A percentile compares a stretch with the other conserved stretches of the same genome.
Evolutionary conservation across 2,329 filamentous ascomycete genomes (phyloP).

Genomic region (Rhinocladiella mackenziei): DNA sequence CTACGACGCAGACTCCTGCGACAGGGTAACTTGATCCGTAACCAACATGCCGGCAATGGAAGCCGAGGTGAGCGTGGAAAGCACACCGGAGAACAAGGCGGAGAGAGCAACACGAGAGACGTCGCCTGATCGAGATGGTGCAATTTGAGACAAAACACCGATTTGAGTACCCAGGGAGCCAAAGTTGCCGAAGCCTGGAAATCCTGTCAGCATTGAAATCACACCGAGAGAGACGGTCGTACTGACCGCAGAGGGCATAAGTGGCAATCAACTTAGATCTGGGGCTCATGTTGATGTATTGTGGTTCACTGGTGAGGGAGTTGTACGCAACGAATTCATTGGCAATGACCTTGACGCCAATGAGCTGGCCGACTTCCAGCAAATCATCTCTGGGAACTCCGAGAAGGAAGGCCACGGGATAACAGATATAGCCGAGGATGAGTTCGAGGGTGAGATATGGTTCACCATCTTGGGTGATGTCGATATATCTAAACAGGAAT

Average conservation of each 20-base stretch:
- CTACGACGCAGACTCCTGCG: slow-evolving; percentile 3
- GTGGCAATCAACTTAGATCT: slow-evolving; percentile 78
- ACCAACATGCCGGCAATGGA: slow-evolving; percentile 73
- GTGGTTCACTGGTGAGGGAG: slow-evolving; percentile 48
- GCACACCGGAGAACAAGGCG: slow-evolving; percentile 70
- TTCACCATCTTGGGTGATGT: slow-evolving; percentile 53
- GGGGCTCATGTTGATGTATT: slow-evolving; percentile 58
- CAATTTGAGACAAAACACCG: slow-evolving; percentile 77
- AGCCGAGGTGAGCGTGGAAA: slow-evolving; percentile 75
- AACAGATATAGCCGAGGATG: slow-evolving; percentile 73
- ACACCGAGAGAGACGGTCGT: slow-evolving; percentile 20
- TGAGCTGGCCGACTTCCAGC: slow-evolving; percentile 70
- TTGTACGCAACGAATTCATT: slow-evolving; percentile 78
- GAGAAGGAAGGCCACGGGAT: slow-evolving; percentile 74
- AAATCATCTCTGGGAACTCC: slow-evolving; percentile 69
- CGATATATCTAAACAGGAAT: slow-evolving; percentile 55
- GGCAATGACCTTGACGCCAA: slow-evolving; percentile 79
- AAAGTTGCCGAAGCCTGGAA: slow-evolving; percentile 74
- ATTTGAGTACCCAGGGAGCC: slow-evolving; percentile 86
- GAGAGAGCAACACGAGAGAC: slow-evolving; percentile 72
- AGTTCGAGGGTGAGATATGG: slow-evolving; percentile 70
- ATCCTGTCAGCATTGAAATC: neutral
- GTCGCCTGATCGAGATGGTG: slow-evolving; percentile 68
- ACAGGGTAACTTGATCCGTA: slow-evolving; percentile 20
- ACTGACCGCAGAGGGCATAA: slow-evolving; percentile 68